Evolutionary conservation across 305 asterid genomes (phyloP), one percentile per base, ranked within the genome.

Genomic region (Solanum aculeatissimum): DNA sequence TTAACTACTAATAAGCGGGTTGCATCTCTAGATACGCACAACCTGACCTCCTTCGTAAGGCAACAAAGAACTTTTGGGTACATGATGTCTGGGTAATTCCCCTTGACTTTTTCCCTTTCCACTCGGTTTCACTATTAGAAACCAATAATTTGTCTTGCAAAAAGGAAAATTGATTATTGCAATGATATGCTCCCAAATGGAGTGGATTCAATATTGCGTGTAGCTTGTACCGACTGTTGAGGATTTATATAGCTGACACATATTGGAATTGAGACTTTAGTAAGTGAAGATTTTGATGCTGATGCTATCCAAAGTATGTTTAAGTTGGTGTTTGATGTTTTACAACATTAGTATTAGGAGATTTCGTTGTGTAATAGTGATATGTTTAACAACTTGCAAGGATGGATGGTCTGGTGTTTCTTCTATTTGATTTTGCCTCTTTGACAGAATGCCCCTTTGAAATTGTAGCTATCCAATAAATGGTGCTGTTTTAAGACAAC

Each of bases 71-170:
- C 6, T 74, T 7, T 74, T 74, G 25, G 60, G 58, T 43, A 14
- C 27, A 25, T 74, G 81, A 74, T 63, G 40, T 93, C 92, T 16
- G 96, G 96, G 98, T 94, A 90, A 4, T 14, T 10, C 3, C 2
- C 6, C 66, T n/a, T 49, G 15, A 14, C 53, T 18, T 35, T 4
- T 18, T 9, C 29, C 11, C 14, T 47, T 12, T 4, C 53, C 16
- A n/a, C n/a, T n/a, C n/a, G n/a, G n/a, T n/a, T 15, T 43, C 7
- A 47, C 27, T 57, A 3, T 21, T 42, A 16, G n/a, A 53, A 19
- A 18, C 1, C 38, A 15, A 18, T 62, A 12, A 23, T 51, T 51
- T 51, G 4, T 13, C 19, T 19, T 15, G 18, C 9, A 15, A 51
- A 51, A 32, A 32, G 6, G 38, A 23, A 11, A 11, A 23, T 4